These are phyloP conservation scores for Climacium dendroides DNA, from an alignment of 225 moss, liverwort and hornwort species.

Conservation along the genomic window DNA sequence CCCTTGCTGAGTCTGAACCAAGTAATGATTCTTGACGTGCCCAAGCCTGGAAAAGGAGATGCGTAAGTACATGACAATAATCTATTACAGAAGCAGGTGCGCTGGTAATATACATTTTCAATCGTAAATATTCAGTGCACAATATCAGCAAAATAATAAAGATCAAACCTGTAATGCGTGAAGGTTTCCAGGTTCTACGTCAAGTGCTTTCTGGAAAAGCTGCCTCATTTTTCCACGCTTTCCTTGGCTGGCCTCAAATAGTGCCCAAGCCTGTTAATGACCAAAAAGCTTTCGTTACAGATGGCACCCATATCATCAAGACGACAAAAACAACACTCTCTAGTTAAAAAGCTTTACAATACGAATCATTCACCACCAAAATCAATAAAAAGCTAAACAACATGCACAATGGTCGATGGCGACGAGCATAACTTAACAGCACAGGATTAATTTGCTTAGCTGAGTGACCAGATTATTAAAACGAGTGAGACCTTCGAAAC, in stretches of 20 bases:
- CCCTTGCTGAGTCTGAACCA: conserved; percentile 28
- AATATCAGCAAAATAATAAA: background rate
- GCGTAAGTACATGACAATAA: background rate
- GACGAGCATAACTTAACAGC: background rate
- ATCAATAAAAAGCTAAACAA: background rate
- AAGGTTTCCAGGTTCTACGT: conserved; percentile 58
- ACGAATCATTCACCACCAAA: background rate
- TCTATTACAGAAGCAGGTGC: background rate
- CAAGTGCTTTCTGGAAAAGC: conserved; percentile 59
- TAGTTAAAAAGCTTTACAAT: background rate
- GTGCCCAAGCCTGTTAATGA: conserved; percentile 71
- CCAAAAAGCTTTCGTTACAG: background rate
- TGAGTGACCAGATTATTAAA: background rate
- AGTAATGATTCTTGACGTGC: conserved; percentile 74
- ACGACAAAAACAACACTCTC: background rate
- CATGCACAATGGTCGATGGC: background rate
- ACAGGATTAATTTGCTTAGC: background rate
- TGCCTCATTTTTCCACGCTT: conserved; percentile 66
- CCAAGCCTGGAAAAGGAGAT: conserved; percentile 55
- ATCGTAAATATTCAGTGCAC: background rate
- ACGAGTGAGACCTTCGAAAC: background rate
- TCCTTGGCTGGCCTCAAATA: conserved; percentile 67
- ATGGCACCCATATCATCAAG: background rate
- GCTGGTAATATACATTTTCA: background rate
- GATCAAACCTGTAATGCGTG: conserved; percentile 21